Conservation (phyloP, 2,329 filamentous ascomycete species). For the Ceratocystis cubensis region DNA sequence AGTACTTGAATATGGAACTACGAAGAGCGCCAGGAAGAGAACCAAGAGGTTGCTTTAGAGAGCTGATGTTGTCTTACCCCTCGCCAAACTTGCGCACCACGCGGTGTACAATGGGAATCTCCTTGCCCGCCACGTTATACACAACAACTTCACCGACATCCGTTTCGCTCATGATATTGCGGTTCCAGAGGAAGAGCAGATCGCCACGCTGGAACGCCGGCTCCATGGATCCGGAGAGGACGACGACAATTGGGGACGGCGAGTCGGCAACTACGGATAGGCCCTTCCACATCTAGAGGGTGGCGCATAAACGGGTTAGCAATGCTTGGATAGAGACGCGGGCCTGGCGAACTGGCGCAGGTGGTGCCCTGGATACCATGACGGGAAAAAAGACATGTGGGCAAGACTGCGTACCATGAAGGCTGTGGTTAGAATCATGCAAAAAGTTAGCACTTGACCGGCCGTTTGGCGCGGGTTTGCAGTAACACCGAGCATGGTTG, state of each 20-base stretch:
- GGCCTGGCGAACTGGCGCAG: too few relatives aligned
- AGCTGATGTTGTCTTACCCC: conserved; percentile 35
- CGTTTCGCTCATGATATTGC: conserved; percentile 45
- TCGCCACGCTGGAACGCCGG: conserved; percentile 71
- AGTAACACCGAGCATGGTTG: conserved; percentile 54
- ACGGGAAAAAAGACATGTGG: not conserved
- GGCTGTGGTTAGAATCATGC: conserved; percentile 74
- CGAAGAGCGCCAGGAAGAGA: not conserved
- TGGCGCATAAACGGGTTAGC: not conserved
- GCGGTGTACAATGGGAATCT: conserved; percentile 94
- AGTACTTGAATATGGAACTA: not conserved
- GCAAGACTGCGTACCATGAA: conserved; percentile 56
- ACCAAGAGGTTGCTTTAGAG: too few relatives aligned
- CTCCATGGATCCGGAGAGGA: conserved; percentile 76
- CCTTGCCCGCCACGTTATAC: conserved; percentile 77
- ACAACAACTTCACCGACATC: conserved; percentile 48
- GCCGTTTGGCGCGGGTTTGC: conserved; percentile 68
- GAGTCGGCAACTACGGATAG: conserved; percentile 67
- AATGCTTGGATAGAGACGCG: not conserved
- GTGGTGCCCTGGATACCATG: not conserved
- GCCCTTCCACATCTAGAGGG: conserved; percentile 64
- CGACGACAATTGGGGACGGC: conserved; percentile 66
- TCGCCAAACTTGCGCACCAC: conserved; percentile 62
- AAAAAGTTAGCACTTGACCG: conserved; percentile 78
- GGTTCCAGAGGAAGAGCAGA: conserved; percentile 64